A percentile compares a stretch with the other conserved stretches of the same genome.
Evolutionary conservation across 2,329 filamentous ascomycete species (phyloP).

Genomic region (Dothistroma pini): DNA sequence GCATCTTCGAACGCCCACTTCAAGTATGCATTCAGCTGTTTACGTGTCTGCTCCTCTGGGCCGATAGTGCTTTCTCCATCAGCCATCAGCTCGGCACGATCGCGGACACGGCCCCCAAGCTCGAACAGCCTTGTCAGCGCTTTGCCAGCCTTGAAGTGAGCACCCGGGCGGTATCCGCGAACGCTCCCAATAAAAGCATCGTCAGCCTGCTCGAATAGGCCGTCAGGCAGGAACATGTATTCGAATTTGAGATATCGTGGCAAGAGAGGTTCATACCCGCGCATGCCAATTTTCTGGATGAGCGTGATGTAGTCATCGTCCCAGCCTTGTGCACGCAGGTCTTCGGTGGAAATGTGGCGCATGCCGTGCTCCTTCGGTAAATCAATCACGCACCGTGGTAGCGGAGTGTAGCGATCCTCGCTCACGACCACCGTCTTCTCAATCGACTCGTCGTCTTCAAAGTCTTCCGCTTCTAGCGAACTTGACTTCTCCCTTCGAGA

Average conservation of each 20-base stretch:
- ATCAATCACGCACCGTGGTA: constrained; percentile 16
- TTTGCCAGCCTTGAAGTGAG: constrained; percentile 50
- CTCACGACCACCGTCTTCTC: constrained; percentile 37
- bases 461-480: constrained; percentile 7
- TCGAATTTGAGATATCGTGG: constrained; percentile 52
- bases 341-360: constrained; percentile 24
- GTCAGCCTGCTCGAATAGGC: constrained; percentile 48
- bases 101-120: constrained; percentile 51
- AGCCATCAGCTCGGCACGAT: constrained; percentile 40
- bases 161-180: constrained; percentile 23
- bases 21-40: constrained; percentile 44
- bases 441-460: constrained; percentile 14
- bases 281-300: constrained; percentile 52
- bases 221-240: constrained; percentile 52
- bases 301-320: constrained; percentile 51
- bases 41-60: constrained; percentile 24
- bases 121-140: constrained; percentile 50
- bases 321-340: constrained; percentile 41
- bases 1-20: constrained; percentile 54
- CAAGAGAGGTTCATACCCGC: constrained; percentile 55
- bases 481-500: constrained; percentile 9
- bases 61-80: constrained; percentile 12
- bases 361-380: constrained; percentile 25
- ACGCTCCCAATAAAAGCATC: constrained; percentile 47
- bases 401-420: constrained; percentile 22